Percentiles rank a stretch among this genome's conserved stretches.
Conservation (phyloP, 768 basidiomycete species). For the Suillus subalutaceus region DNA sequence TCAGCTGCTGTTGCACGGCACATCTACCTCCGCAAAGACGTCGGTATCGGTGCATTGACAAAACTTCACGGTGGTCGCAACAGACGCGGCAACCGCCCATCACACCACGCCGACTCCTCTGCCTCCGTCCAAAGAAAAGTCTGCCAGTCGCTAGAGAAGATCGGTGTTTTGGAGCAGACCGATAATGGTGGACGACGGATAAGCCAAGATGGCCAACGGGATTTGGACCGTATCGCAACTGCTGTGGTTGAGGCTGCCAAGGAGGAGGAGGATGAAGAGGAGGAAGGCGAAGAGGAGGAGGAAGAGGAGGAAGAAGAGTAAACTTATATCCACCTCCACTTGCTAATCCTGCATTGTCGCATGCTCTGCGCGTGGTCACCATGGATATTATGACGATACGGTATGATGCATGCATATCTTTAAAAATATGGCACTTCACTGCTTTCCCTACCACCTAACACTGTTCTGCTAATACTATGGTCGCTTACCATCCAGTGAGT, state of each 20-base stretch:
- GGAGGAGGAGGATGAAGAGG: slow-evolving; percentile 76
- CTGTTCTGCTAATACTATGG: background rate
- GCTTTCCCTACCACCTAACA: slow-evolving; percentile 9
- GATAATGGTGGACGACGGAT: slow-evolving; percentile 95
- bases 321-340: slow-evolving; percentile 20
- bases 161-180: slow-evolving; percentile 93
- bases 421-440: slow-evolving; percentile 32
- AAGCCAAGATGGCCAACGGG: slow-evolving; percentile 94
- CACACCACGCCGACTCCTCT: slow-evolving; percentile 88
- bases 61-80: slow-evolving; percentile 98
- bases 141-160: slow-evolving; percentile 97
- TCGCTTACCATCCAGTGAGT: background rate
- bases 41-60: slow-evolving; percentile 89
- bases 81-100: slow-evolving; percentile 94
- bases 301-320: slow-evolving; percentile 51
- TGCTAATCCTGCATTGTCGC: slow-evolving; percentile 23
- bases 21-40: slow-evolving; percentile 99
- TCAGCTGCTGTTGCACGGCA: slow-evolving; percentile 95
- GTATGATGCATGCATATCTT: slow-evolving; percentile 42
- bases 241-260: slow-evolving; percentile 80
- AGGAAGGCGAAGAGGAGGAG: slow-evolving; percentile 70
- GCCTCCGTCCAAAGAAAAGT: slow-evolving; percentile 91
- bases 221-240: slow-evolving; percentile 92
- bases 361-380: slow-evolving; percentile 26
- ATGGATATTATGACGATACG: slow-evolving; percentile 36